These are phyloP conservation scores for Plasmodium vivax DNA, from an alignment of 169 alveolate genomes.

Conservation along the genomic window DNA sequence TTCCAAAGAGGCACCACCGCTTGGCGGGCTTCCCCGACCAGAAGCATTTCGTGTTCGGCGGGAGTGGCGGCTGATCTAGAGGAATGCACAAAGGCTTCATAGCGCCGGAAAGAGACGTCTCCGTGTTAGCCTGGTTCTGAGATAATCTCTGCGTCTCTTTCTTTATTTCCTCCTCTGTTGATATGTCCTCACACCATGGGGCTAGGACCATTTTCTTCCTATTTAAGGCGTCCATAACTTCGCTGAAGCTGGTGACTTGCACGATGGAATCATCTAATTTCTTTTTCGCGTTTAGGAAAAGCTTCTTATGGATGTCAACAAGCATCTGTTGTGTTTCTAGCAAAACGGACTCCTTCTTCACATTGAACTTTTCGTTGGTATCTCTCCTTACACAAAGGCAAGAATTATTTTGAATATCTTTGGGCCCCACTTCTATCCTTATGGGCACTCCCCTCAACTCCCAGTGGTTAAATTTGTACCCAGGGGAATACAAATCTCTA, in stretches of 20 bases:
- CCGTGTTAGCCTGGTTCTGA: conserved; percentile 50
- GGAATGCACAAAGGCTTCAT: conserved; percentile 98
- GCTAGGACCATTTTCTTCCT: conserved; percentile 86
- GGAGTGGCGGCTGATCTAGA: conserved; percentile 91
- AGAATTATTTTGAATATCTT: conserved; percentile 93
- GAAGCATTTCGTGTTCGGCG: conserved; percentile 94
- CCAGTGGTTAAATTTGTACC: conserved; percentile 99
- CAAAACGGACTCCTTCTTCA: conserved; percentile 77
- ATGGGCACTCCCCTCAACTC: conserved; percentile 99
- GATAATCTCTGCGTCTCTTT: conserved; percentile 81
- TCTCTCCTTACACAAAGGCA: conserved; percentile 92
- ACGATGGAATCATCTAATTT: conserved; percentile 79
- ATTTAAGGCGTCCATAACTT: conserved; percentile 90
- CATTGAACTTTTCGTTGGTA: conserved; percentile 88
- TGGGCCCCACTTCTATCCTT: conserved; percentile 98
- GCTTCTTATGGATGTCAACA: conserved; percentile 80
- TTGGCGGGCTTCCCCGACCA: conserved; percentile 96
- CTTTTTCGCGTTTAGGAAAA: conserved; percentile 80
- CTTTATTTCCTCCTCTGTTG: conserved; percentile 84
- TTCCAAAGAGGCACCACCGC: conserved; percentile 93
- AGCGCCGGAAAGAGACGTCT: conserved; percentile 92
- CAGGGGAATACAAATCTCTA: conserved; percentile 97
- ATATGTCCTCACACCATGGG: conserved; percentile 93
- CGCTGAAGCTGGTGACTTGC: conserved; percentile 77
- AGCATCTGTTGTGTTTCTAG: conserved; percentile 76